Percentiles rank a stretch among this genome's conserved stretches.
Evolutionary conservation across 768 basidiomycete genomes (phyloP).

Genomic region (Amanita subjunquillea): DNA sequence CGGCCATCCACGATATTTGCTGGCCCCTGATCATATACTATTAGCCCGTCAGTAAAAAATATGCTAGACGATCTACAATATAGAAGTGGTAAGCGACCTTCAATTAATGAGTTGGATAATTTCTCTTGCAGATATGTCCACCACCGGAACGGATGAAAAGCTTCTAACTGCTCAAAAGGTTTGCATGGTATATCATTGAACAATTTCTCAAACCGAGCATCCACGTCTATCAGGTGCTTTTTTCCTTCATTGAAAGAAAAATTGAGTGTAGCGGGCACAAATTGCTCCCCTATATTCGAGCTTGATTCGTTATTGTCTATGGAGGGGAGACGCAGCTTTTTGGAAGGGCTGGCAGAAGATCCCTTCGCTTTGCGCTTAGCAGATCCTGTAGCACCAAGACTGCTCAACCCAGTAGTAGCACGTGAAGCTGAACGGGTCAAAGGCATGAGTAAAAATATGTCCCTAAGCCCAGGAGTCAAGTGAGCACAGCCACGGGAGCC

Average conservation of each 20-base stretch:
- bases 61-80: constrained; percentile 34
- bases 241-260: constrained; percentile 78
- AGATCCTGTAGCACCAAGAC: constrained; percentile 2
- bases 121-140: neutral
- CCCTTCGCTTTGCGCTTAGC: constrained; percentile 11
- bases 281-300: neutral
- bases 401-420: neutral
- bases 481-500: neutral
- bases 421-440: neutral
- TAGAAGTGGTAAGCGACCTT: constrained; percentile 63
- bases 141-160: constrained; percentile 78
- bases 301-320: neutral
- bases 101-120: neutral
- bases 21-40: constrained; percentile 38
- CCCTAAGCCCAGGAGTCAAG: no score
- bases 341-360: neutral
- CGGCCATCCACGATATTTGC: constrained; percentile 84
- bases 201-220: constrained; percentile 60
- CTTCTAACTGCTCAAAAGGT: constrained; percentile 67
- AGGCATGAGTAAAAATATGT: neutral
- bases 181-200: constrained; percentile 60
- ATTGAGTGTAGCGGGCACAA: constrained; percentile 61
- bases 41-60: neutral
- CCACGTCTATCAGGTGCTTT: constrained; percentile 53
- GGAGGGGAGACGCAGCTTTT: neutral